Percentiles rank a stretch among this genome's conserved stretches.
These are phyloP conservation scores for Tubosaeta brunneosetosa DNA, from an alignment of 768 basidiomycete genomes.

Conservation along the genomic window DNA sequence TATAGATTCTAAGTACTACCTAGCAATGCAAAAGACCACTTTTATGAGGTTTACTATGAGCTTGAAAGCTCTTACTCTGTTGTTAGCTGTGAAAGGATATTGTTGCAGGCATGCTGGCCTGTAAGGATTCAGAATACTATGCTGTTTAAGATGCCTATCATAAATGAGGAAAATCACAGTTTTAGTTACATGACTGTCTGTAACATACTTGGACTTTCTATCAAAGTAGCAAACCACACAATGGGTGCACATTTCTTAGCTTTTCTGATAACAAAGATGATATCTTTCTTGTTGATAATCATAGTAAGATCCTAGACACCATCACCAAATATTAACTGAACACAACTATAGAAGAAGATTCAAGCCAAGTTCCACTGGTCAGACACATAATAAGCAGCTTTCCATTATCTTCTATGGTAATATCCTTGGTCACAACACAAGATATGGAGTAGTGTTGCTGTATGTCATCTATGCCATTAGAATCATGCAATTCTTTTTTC, in stretches of 20 bases:
- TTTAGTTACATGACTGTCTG: background rate
- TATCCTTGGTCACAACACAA: background rate
- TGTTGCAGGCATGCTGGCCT: background rate
- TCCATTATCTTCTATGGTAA: background rate
- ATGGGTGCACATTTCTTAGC: background rate
- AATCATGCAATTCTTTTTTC: no score
- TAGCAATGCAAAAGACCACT: background rate
- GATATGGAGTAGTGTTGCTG: background rate
- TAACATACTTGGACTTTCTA: no score
- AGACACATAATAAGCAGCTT: conserved; percentile 5
- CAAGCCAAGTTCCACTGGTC: background rate
- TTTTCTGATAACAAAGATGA: background rate
- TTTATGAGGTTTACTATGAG: background rate
- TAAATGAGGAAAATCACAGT: background rate
- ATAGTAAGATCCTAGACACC: no score
- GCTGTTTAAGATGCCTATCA: background rate
- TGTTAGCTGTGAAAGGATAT: background rate
- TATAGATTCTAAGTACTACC: conserved; percentile 1
- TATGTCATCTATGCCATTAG: background rate
- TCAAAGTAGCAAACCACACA: no score
- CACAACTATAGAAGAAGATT: background rate
- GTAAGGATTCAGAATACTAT: background rate
- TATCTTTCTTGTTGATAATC: background rate
- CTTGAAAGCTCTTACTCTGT: background rate
- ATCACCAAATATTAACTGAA: no score